phyloP scores from a whole-genome alignment of 768 basidiomycete genomes.

The Lepiota subincarnata region DNA sequence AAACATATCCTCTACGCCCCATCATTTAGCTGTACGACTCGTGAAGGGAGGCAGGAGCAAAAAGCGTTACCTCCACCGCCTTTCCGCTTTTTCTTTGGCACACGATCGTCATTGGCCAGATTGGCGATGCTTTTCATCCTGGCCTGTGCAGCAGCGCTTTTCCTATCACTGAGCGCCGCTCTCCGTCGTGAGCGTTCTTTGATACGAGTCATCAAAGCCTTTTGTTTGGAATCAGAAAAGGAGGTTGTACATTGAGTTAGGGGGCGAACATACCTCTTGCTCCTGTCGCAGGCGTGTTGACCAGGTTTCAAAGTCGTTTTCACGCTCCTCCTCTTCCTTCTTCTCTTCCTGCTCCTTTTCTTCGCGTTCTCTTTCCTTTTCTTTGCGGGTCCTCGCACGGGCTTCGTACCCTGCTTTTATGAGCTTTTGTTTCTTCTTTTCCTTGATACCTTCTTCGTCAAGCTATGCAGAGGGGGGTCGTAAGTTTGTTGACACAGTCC shows the following conservation, averaged over 20 bases:
- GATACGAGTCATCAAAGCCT: constrained; percentile 81
- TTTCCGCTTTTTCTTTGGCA: constrained; percentile 83
- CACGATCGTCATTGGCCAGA: constrained; percentile 81
- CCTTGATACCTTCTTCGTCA: constrained; percentile 87
- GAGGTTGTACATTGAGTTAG: background rate
- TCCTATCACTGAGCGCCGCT: constrained; percentile 83
- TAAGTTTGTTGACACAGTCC: background rate
- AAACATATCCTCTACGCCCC: constrained; percentile 78
- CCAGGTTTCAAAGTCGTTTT: constrained; percentile 72
- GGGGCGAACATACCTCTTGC: constrained; percentile 62
- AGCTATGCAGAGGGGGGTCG: constrained; percentile 44
- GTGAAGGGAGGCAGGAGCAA: background rate
- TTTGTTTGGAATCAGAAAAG: no score
- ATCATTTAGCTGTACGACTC: constrained; percentile 2
- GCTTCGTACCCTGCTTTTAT: constrained; percentile 94
- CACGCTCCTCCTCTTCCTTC: constrained; percentile 74
- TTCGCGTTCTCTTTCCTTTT: constrained; percentile 83
- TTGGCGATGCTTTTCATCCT: constrained; percentile 92
- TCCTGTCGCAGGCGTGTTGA: constrained; percentile 64
- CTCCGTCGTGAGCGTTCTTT: constrained; percentile 77
- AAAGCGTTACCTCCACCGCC: constrained; percentile 67
- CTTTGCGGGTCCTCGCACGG: constrained; percentile 73
- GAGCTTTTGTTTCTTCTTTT: constrained; percentile 90
- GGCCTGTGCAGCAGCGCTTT: constrained; percentile 92
- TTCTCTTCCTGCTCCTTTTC: constrained; percentile 68